These are phyloP conservation scores for Pseudomonodictys pantanalensis DNA, from an alignment of 495 filamentous ascomycete species.

Conservation along the genomic window DNA sequence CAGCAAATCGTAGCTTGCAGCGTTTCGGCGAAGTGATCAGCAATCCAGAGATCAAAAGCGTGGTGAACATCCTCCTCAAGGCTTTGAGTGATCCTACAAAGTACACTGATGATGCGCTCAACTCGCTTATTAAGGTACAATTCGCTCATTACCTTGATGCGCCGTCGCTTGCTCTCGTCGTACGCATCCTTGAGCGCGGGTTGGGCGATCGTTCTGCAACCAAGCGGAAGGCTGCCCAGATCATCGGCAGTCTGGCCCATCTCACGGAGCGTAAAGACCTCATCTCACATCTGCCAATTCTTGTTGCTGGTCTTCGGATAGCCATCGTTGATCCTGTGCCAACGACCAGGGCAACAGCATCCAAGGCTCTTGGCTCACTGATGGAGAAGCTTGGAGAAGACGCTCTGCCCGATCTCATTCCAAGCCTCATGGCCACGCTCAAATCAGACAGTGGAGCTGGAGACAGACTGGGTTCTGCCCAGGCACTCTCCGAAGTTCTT, in stretches of 20 bases:
- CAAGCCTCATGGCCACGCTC: slow-evolving; percentile 93
- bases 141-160: slow-evolving; percentile 97
- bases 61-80: slow-evolving; percentile 88
- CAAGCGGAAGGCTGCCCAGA: slow-evolving; percentile 91
- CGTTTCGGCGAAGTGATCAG: slow-evolving; percentile 97
- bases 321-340: slow-evolving; percentile 95
- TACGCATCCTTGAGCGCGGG: slow-evolving; percentile 90
- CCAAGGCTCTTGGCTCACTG: slow-evolving; percentile 89
- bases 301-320: slow-evolving; percentile 83
- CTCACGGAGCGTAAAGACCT: slow-evolving; percentile 95
- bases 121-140: slow-evolving; percentile 88
- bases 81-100: slow-evolving; percentile 96
- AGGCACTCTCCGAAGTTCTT: slow-evolving; percentile 94
- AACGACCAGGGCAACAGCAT: slow-evolving; percentile 93
- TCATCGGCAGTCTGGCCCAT: slow-evolving; percentile 95
- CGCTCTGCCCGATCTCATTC: slow-evolving; percentile 93
- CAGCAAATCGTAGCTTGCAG: slow-evolving; percentile 92
- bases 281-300: slow-evolving; percentile 82
- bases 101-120: slow-evolving; percentile 91
- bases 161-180: slow-evolving; percentile 89
- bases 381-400: slow-evolving; percentile 98
- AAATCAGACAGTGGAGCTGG: slow-evolving; percentile 96
- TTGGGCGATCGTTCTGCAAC: slow-evolving; percentile 86
- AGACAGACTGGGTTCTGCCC: slow-evolving; percentile 91
- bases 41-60: slow-evolving; percentile 90